Base-by-base conservation (phyloP, 2,329 filamentous ascomycete genomes). In the Teratosphaeria epicoccoides region DNA sequence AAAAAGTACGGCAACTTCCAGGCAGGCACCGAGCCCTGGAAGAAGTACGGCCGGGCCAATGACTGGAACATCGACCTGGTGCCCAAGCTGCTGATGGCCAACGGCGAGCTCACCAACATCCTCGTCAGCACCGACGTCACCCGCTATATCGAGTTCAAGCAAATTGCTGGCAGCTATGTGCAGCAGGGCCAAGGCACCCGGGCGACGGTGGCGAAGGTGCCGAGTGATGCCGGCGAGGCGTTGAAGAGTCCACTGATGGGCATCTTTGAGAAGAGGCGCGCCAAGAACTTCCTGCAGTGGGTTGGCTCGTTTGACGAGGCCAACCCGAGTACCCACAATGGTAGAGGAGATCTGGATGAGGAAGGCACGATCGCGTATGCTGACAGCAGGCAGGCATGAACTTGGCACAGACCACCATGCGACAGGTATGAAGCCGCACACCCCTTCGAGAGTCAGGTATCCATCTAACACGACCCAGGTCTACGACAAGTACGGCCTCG, bases 61-160 rank as follows among this genome's bases (percentile, higher is more conserved):
- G 91, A 97, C 80, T 98, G 93, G 93, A 97, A 96, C 78, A 94
- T 98, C 72, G 94, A 98, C 70, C 81, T 98, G 56, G 90, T 98
- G 47, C 91, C 93, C 61, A 98, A 98, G 80, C 84, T 98, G 66
- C 82, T 98, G 71, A 97, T 98, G 90, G 89, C 91, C 55, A 95
- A 94, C 58, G 93, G 93, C 71, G 91, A 98, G 76, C 79, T 98
- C 68, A 97, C 91, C 70, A 97, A 97, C 75, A 96, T 98, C 67
- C 83, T 98, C 68, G 89, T 96, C 58, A 95, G 90, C 49, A 97
- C 91, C 73, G 89, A 96, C 56, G 74, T 77, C 54, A 76, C 74
- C 51, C 68, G 73, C 57, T 76, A 76, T 61, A 70, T 76, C 57
- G 74, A 76, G 61, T 77, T 77, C 68, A 76, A 75, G 66, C 73